Percentiles rank a stretch among this genome's conserved stretches.
Evolutionary conservation across 1,284 basidiomycete species (phyloP).

Genomic region (Malassezia furfur): DNA sequence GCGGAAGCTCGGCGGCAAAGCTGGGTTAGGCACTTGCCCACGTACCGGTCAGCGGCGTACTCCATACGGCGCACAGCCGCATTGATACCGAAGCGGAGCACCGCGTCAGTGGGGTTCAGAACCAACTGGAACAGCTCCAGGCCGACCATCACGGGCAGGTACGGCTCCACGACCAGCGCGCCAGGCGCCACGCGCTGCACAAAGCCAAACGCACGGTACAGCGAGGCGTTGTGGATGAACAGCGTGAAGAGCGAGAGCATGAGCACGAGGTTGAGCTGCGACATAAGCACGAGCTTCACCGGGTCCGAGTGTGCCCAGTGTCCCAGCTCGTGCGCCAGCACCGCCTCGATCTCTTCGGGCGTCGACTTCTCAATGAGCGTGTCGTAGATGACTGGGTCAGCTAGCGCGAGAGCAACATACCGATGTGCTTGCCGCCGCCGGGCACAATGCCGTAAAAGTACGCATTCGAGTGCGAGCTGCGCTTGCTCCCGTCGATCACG

Average conservation of each 20-base stretch:
- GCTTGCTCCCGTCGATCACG: constrained; percentile 92
- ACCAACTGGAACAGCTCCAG: constrained; percentile 46
- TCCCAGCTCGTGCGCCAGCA: constrained; percentile 74
- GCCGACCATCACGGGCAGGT: constrained; percentile 41
- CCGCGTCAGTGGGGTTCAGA: constrained; percentile 33
- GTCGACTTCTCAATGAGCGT: constrained; percentile 84
- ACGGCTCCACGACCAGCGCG: constrained; percentile 20
- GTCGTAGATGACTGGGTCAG: constrained; percentile 67
- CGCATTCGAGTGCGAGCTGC: constrained; percentile 86
- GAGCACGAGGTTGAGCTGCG: constrained; percentile 74
- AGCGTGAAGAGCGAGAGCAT: constrained; percentile 81
- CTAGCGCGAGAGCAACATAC: background rate
- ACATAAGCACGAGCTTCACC: constrained; percentile 72
- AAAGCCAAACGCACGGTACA: constrained; percentile 81
- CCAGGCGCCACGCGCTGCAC: constrained; percentile 4
- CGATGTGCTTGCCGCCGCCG: constrained; percentile 53
- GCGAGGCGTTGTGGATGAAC: constrained; percentile 68
- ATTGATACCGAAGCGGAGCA: constrained; percentile 42
- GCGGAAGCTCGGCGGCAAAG: constrained; percentile 28
- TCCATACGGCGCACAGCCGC: constrained; percentile 37
- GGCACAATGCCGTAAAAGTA: constrained; percentile 49
- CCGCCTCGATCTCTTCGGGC: constrained; percentile 54
- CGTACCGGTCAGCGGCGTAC: constrained; percentile 34
- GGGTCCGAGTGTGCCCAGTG: constrained; percentile 59
- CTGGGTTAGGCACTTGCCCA: background rate